phyloP scores from a whole-genome alignment of 257 asterid genomes.

The Penstemon eatonii region DNA sequence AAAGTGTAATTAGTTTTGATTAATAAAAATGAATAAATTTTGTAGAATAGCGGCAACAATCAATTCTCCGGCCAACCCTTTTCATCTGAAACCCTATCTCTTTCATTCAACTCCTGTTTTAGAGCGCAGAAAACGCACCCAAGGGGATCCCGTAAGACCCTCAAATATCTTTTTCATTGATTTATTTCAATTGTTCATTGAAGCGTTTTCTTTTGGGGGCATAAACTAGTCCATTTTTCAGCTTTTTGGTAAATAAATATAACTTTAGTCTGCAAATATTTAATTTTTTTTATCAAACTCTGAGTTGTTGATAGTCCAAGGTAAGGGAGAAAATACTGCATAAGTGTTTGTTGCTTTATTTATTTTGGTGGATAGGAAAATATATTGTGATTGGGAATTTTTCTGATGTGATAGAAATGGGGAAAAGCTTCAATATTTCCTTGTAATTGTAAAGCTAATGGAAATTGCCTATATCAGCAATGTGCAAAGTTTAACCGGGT shows the following conservation, averaged over 20 bases:
- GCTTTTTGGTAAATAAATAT: neutral
- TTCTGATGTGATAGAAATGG: constrained; percentile 11
- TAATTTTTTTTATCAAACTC: neutral
- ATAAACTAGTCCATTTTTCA: neutral
- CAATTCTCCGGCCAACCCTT: constrained; percentile 48
- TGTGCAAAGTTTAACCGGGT: constrained; percentile 9
- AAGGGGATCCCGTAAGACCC: constrained; percentile 64
- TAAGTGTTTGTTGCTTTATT: neutral
- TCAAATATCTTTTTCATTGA: neutral
- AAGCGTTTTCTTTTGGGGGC: neutral
- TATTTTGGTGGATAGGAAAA: neutral
- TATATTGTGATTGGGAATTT: constrained; percentile 9
- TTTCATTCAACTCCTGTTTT: constrained; percentile 69
- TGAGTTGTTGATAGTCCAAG: neutral
- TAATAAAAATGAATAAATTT: constrained; percentile 27
- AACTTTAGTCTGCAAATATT: neutral
- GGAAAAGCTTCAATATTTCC: constrained; percentile 30
- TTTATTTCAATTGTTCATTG: constrained; percentile 1
- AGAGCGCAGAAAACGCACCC: constrained; percentile 65
- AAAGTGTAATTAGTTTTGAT: no score
- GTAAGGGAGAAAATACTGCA: neutral
- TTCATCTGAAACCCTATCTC: constrained; percentile 44
- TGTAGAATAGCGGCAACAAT: constrained; percentile 45
- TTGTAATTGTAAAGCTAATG: neutral
- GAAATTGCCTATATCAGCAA: neutral